Base-by-base conservation (phyloP, 2,329 filamentous ascomycete species). In the Magnaporthiopsis rhizophila region DNA sequence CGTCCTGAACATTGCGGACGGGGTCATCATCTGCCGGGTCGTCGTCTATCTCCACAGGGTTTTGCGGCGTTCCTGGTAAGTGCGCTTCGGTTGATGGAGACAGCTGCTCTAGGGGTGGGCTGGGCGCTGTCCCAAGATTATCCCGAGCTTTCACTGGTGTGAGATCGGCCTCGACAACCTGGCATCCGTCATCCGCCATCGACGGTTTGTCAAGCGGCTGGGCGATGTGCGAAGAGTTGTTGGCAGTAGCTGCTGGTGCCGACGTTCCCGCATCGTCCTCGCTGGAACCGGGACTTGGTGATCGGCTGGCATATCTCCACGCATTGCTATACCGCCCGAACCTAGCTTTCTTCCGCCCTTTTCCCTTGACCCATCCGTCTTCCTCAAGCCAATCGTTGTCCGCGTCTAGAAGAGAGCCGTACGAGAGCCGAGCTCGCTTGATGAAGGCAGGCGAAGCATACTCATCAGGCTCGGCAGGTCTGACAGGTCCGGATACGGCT, bases 391-490 rank as follows among this genome's bases (percentile, higher is more conserved):
- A 83, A 69, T 92, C 87, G 67, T 86, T 82, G 1, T 81, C 81
- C 5, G 82, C 82, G 67, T 89, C 85, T 62, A 89, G 85, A 0
- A 89, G 75, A 0, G 86, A 85, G 1, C 88, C 88, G 64, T 89
- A 89, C 0, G 89, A 92, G 4, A 89, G 78, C 64, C 89, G 82
- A 18, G 85, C 83, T 63, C 89, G 83, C 73, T 90, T 93, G 26
- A 91, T 77, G 69, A 96, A 96, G 0, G 91, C 90, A 0, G 92
- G 92, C 3, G 92, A 96, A 5, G 84, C 80, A 77, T 87, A 95
- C 68, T 89, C 84, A 24, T 80, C 77, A 59, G 78, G 70, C 11
- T 78, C 78, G 59, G 78, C 69, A 2, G 71, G 71, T 32, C 61
- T 58, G 30, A 64, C 36, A 13, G 53, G 53, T 28, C 61, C 34